Evolutionary conservation across 2,329 filamentous ascomycete genomes (phyloP).

Genomic region (Grosmannia huntii): DNA sequence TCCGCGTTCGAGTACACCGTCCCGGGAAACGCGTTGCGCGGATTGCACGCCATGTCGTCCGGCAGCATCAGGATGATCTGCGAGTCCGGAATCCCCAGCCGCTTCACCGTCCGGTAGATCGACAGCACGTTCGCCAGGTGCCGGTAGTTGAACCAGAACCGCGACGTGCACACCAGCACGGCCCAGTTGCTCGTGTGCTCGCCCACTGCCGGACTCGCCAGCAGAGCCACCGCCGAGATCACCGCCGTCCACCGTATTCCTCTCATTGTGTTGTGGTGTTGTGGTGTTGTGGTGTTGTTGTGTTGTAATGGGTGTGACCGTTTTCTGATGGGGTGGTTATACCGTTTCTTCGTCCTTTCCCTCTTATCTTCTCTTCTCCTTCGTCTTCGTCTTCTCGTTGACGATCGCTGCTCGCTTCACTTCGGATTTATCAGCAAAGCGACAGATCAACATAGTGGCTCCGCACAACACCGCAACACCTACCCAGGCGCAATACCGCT

Average conservation of each 20-base stretch:
- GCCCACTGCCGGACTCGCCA: conserved; percentile 31
- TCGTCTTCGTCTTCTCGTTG: neutral
- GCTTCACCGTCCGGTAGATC: conserved; percentile 95
- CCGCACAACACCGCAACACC: no score
- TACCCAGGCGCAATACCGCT: neutral
- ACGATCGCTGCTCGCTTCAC: no score
- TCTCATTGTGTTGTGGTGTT: neutral
- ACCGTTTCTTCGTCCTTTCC: neutral
- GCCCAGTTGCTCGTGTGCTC: conserved; percentile 99
- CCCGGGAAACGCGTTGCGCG: conserved; percentile 91
- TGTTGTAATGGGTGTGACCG: no score
- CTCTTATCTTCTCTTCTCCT: neutral
- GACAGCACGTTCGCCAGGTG: conserved; percentile 96
- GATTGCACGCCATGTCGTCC: conserved; percentile 99
- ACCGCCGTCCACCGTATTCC: conserved; percentile 22
- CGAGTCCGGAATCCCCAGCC: conserved; percentile 91
- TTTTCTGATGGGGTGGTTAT: no score
- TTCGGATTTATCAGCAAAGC: neutral
- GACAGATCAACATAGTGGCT: no score
- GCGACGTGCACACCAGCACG: conserved; percentile 93
- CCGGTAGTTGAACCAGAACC: conserved; percentile 99
- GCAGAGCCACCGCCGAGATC: conserved; percentile 30
- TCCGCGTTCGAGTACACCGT: conserved; percentile 98
- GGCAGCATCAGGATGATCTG: conserved; percentile 99
- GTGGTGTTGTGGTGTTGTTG: no score